Conservation (phyloP, 148 eudicot species). For the Arctostaphylos glauca region DNA sequence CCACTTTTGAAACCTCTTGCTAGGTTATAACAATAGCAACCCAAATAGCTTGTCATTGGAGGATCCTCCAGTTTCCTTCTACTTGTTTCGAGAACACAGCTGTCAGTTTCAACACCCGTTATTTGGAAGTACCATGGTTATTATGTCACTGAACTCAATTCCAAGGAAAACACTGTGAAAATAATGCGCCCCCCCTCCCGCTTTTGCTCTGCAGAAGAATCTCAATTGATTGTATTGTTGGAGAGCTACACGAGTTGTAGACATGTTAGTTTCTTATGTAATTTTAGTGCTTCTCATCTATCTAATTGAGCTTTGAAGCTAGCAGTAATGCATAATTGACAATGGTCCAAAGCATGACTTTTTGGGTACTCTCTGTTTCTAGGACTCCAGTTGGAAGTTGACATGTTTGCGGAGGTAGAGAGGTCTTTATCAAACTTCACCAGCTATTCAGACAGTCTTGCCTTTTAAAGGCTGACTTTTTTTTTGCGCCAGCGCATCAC, state of each 20-base stretch:
- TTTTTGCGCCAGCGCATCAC: background rate
- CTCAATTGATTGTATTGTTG: no score
- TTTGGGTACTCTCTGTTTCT: background rate
- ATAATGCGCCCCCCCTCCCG: background rate
- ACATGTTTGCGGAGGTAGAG: background rate
- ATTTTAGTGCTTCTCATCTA: background rate
- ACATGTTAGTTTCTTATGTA: background rate
- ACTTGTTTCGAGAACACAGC: background rate
- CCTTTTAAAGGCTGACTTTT: background rate
- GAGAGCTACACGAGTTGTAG: background rate
- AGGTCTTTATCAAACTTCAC: background rate
- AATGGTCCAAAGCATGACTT: background rate
- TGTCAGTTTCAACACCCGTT: background rate
- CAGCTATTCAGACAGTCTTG: no score
- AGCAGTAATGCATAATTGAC: background rate
- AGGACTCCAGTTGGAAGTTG: background rate
- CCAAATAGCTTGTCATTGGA: background rate
- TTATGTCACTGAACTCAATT: background rate
- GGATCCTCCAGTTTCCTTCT: background rate
- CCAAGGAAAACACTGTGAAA: background rate
- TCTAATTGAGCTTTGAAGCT: background rate
- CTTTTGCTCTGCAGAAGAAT: background rate
- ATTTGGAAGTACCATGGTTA: no score
- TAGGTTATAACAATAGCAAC: background rate
- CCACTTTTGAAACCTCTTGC: background rate